Percentiles rank a stretch among this genome's conserved stretches.
These are phyloP conservation scores for Fusarium lateritium DNA, from an alignment of 2,329 filamentous ascomycete species.

Conservation along the genomic window DNA sequence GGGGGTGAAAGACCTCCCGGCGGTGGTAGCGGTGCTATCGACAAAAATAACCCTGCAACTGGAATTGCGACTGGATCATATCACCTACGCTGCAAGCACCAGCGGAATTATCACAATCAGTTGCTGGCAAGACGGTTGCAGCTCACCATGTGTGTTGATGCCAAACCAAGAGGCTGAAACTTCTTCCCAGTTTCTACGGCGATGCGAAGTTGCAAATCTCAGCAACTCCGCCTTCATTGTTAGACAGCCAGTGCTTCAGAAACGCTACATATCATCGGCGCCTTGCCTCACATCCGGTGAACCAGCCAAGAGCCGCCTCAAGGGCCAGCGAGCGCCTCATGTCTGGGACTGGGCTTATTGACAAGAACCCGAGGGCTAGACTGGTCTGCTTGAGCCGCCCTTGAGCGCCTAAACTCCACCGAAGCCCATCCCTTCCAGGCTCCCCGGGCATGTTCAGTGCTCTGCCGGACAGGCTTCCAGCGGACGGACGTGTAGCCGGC, in stretches of 20 bases:
- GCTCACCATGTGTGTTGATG: constrained; percentile 10
- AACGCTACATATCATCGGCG: constrained; percentile 14
- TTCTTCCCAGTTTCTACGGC: constrained; percentile 25
- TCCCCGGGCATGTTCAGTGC: constrained; percentile 22
- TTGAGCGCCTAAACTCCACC: constrained; percentile 36
- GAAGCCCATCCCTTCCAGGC: constrained; percentile 27
- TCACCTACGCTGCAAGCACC: constrained; percentile 12
- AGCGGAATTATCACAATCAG: constrained; percentile 21
- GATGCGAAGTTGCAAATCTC: constrained; percentile 27
- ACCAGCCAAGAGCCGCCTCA: constrained; percentile 25
- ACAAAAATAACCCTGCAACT: constrained; percentile 38
- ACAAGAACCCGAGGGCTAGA: constrained; percentile 28
- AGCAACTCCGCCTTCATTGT: constrained; percentile 24
- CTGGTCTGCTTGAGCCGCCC: constrained; percentile 38
- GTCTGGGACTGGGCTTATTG: constrained; percentile 17
- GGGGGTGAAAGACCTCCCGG: constrained; percentile 25
- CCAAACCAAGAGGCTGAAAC: constrained; percentile 39
- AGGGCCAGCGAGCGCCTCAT: constrained; percentile 33
- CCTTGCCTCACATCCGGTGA: constrained; percentile 13
- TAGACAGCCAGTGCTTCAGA: constrained; percentile 28
- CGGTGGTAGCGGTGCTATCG: constrained; percentile 7
- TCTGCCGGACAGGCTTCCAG: constrained; percentile 13
- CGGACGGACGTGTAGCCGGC: constrained; percentile 20
- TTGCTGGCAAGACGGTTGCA: neutral
- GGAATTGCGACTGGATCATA: constrained; percentile 2